Percentiles rank a stretch among this genome's conserved stretches.
phyloP scores from a whole-genome alignment of 78 protist genomes.

The Ministeria vibrans region DNA sequence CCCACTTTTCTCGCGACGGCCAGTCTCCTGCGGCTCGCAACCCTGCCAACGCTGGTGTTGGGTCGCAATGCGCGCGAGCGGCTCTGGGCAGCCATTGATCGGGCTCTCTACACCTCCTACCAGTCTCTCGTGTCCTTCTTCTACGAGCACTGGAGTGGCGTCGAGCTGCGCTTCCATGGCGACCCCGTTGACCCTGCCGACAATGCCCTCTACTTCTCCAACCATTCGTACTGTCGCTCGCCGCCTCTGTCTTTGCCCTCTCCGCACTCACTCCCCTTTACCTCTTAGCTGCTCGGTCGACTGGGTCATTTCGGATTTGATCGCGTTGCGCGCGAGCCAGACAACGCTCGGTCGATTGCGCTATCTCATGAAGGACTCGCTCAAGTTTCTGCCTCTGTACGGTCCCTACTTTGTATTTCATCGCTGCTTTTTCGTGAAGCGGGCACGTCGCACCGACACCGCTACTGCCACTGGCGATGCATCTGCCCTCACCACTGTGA shows the following conservation, averaged over 20 bases:
- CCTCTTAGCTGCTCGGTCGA: too few species aligned
- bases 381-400: not conserved
- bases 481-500: not conserved
- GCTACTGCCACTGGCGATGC: too few species aligned
- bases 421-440: not conserved
- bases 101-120: not conserved
- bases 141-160: not conserved
- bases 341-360: not conserved
- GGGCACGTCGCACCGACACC: not conserved
- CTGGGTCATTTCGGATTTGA: not conserved
- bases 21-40: too few species aligned
- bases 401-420: not conserved
- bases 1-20: too few species aligned
- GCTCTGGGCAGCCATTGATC: too few species aligned
- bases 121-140: not conserved
- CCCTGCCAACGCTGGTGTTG: too few species aligned
- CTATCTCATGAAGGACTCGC: not conserved
- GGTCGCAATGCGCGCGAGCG: too few species aligned
- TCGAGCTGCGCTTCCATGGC: not conserved
- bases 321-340: not conserved
- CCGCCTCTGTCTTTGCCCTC: too few species aligned
- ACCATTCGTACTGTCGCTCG: too few species aligned
- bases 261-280: too few species aligned
- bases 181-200: not conserved
- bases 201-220: not conserved